These are phyloP conservation scores for Xylaria bambusicola DNA, from an alignment of 495 filamentous ascomycete species.

Conservation along the genomic window DNA sequence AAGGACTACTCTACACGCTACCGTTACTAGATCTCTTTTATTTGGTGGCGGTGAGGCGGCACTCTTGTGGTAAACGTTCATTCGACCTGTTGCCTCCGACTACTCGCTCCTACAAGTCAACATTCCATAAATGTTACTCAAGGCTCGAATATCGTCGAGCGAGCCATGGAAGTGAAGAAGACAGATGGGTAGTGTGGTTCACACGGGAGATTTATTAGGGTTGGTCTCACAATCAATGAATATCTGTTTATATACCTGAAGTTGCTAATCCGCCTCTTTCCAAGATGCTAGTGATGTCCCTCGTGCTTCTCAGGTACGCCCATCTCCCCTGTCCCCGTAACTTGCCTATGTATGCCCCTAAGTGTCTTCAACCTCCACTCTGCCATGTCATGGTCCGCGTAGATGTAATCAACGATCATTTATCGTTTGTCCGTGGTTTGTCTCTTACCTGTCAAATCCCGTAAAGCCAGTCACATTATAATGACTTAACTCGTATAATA, in stretches of 20 bases:
- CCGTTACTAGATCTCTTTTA: conserved; percentile 58
- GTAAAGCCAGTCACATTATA: too few relatives aligned
- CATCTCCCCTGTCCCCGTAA: not conserved
- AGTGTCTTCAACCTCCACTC: not conserved
- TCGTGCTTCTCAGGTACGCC: conserved; percentile 13
- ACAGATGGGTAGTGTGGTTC: not conserved
- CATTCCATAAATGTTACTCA: too few relatives aligned
- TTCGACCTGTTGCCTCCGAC: too few relatives aligned
- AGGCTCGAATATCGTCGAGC: not conserved
- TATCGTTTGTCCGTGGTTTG: too few relatives aligned
- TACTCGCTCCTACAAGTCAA: too few relatives aligned
- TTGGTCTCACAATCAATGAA: conserved; percentile 24
- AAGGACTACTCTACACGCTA: conserved; percentile 91
- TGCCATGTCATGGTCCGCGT: too few relatives aligned
- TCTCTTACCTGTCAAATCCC: too few relatives aligned
- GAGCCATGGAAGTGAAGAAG: not conserved
- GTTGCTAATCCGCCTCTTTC: conserved; percentile 17
- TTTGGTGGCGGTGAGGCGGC: not conserved
- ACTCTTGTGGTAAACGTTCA: too few relatives aligned
- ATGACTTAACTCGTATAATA: too few relatives aligned
- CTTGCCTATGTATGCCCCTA: not conserved
- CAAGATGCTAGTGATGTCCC: conserved; percentile 17
- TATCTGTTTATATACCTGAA: conserved; percentile 8
- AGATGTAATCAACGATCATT: too few relatives aligned
- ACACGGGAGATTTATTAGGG: conserved; percentile 13